phyloP scores from a whole-genome alignment of 2,329 filamentous ascomycete genomes.

The Penicillium sp. region DNA sequence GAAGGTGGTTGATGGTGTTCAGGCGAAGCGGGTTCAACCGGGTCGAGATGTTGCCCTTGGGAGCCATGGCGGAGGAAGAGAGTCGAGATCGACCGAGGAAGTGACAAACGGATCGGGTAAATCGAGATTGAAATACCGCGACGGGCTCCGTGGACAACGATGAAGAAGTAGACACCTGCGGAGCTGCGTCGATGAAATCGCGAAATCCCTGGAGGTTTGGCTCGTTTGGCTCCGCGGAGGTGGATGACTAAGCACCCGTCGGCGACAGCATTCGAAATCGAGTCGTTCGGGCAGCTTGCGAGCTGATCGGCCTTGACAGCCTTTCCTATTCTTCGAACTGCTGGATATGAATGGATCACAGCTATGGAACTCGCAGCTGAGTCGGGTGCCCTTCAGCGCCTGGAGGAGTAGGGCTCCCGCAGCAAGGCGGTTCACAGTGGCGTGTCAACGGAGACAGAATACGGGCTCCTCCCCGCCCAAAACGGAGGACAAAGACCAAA shows the following conservation, averaged over 20 bases:
- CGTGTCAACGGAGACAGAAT: slow-evolving; percentile 29
- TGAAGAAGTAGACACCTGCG: slow-evolving; percentile 14
- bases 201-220: slow-evolving; percentile 27
- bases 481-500: slow-evolving; percentile 16
- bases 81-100: neutral
- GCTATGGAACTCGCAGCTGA: slow-evolving; percentile 20
- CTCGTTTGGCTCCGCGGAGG: slow-evolving; percentile 37
- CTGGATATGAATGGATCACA: slow-evolving; percentile 28
- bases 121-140: slow-evolving; percentile 5
- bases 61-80: slow-evolving; percentile 42
- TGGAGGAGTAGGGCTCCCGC: slow-evolving; percentile 18
- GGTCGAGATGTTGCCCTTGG: slow-evolving; percentile 47
- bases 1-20: slow-evolving; percentile 58
- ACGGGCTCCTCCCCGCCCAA: slow-evolving; percentile 18
- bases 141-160: slow-evolving; percentile 16
- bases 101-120: neutral
- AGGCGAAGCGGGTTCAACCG: slow-evolving; percentile 51
- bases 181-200: slow-evolving; percentile 22
- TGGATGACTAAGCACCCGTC: slow-evolving; percentile 34
- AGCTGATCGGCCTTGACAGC: neutral
- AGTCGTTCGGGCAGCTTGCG: neutral
- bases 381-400: slow-evolving; percentile 15
- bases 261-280: neutral
- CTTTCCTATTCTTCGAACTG: no score
- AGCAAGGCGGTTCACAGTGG: slow-evolving; percentile 27